These are phyloP conservation scores for Hondaea fermentalgiana DNA, from an alignment of 108 stramenopile species.

Conservation along the genomic window DNA sequence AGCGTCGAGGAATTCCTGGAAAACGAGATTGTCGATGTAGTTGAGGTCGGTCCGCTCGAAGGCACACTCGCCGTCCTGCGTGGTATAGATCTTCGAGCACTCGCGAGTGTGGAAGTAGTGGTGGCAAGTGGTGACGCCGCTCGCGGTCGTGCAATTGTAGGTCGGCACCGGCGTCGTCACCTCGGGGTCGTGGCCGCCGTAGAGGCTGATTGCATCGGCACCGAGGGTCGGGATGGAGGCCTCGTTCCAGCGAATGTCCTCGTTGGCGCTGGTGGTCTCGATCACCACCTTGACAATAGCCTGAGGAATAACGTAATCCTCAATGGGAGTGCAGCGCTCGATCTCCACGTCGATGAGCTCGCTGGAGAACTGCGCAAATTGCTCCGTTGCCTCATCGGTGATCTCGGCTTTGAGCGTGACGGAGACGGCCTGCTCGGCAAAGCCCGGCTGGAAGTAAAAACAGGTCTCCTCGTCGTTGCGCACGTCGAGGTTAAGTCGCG, in stretches of 20 bases:
- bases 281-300: background rate
- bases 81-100: background rate
- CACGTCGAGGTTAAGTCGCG: background rate
- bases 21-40: background rate
- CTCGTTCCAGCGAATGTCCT: background rate
- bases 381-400: background rate
- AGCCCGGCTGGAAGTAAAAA: background rate
- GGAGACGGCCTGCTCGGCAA: background rate
- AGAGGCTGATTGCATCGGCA: background rate
- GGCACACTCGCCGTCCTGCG: background rate
- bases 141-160: background rate
- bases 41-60: background rate
- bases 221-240: background rate
- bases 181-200: background rate
- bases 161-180: background rate
- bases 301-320: background rate
- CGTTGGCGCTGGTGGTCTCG: background rate
- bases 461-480: background rate
- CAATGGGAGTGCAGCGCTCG: background rate
- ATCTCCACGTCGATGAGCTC: background rate
- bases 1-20: background rate
- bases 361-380: background rate
- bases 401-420: background rate
- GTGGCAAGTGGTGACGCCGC: background rate
- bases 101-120: background rate